A percentile compares a stretch with the other conserved stretches of the same genome.
Evolutionary conservation across 1,139 yeast genomes (phyloP).

Genomic region (Schwanniomyces etchellsii): DNA sequence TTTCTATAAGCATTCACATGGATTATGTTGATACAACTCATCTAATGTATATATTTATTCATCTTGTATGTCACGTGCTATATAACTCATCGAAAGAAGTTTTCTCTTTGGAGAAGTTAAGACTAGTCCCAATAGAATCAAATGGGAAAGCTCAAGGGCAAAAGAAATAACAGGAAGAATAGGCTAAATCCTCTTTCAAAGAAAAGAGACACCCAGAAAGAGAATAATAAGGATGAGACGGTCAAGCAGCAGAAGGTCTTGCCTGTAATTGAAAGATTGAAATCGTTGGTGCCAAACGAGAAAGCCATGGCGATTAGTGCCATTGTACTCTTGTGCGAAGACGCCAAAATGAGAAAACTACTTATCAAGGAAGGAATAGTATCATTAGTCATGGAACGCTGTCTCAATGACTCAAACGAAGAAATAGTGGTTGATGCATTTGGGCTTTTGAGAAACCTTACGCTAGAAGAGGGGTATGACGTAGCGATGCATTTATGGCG

Average conservation of each 20-base stretch:
- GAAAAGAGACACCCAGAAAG: constrained; percentile 14
- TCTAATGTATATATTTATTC: too few relatives aligned
- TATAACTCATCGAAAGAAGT: too few relatives aligned
- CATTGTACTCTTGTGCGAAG: constrained; percentile 67
- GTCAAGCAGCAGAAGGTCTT: constrained; percentile 52
- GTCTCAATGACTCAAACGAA: constrained; percentile 61
- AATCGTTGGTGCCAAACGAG: constrained; percentile 63
- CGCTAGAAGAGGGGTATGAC: constrained; percentile 87
- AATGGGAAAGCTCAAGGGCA: constrained; percentile 76
- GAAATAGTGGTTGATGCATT: constrained; percentile 76
- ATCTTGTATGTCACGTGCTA: too few relatives aligned
- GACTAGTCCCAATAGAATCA: too few relatives aligned
- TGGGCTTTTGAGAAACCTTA: constrained; percentile 74
- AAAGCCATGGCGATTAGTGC: constrained; percentile 75
- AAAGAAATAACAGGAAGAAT: constrained; percentile 53
- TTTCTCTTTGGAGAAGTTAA: too few relatives aligned
- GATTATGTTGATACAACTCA: too few relatives aligned
- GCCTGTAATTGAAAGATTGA: constrained; percentile 63
- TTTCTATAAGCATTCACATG: too few relatives aligned
- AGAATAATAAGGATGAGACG: constrained; percentile 38
- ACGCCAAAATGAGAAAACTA: constrained; percentile 52
- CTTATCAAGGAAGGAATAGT: constrained; percentile 69
- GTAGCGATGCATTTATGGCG: constrained; percentile 73
- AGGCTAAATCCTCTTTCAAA: constrained; percentile 45
- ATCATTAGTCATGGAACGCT: constrained; percentile 55